Percentiles rank a stretch among this genome's conserved stretches.
Conservation (phyloP, 345 rosid species). For the Citrus cavaleriei region DNA sequence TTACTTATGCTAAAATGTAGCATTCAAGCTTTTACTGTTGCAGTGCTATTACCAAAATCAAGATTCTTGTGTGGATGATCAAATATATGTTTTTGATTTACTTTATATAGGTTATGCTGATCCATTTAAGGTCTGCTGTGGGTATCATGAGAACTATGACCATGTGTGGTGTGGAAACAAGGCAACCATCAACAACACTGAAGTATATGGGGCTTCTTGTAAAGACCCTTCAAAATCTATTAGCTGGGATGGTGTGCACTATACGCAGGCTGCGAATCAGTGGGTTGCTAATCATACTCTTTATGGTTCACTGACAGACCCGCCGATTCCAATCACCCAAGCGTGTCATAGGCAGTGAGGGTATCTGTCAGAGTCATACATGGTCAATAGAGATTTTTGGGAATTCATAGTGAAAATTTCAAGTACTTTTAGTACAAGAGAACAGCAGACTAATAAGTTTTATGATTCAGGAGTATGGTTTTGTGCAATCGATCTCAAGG, state of each 20-base stretch:
- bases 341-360: conserved; percentile 54
- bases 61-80: background rate
- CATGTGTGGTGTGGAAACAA: conserved; percentile 60
- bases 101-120: conserved; percentile 41
- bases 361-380: background rate
- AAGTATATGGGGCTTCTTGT: conserved; percentile 43
- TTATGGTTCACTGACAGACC: conserved; percentile 57
- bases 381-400: background rate
- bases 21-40: background rate
- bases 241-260: conserved; percentile 62
- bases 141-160: conserved; percentile 46
- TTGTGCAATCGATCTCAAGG: background rate
- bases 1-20: background rate
- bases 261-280: conserved; percentile 55
- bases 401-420: background rate
- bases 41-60: background rate
- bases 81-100: background rate
- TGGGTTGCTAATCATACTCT: conserved; percentile 66
- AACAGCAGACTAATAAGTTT: background rate
- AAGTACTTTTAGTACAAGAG: background rate
- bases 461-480: background rate
- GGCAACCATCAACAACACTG: conserved; percentile 33
- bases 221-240: conserved; percentile 40
- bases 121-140: conserved; percentile 59
- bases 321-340: conserved; percentile 48